Percentiles rank a stretch among this genome's conserved stretches.
Conservation (phyloP, 106 monocot species). For the Dendrobium chrysotoxum region DNA sequence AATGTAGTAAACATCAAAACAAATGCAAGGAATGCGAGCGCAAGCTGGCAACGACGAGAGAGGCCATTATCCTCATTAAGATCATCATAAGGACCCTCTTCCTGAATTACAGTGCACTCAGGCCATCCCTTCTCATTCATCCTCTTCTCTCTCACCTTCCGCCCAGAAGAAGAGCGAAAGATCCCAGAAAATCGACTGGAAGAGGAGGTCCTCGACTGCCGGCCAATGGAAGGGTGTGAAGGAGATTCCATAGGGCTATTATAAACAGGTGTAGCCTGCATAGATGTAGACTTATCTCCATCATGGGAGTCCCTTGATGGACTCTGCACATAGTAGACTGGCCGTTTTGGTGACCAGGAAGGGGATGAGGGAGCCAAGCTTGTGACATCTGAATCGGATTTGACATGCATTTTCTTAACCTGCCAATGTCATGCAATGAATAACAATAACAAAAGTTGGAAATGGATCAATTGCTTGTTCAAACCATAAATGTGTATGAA, state of each 20-base stretch:
- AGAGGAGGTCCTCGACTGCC: conserved; percentile 80
- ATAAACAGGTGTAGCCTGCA: conserved; percentile 75
- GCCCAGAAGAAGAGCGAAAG: conserved; percentile 52
- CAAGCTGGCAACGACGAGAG: conserved; percentile 28
- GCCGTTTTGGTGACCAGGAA: conserved; percentile 64
- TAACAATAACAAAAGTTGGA: not conserved
- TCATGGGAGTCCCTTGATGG: conserved; percentile 87
- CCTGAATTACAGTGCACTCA: conserved; percentile 73
- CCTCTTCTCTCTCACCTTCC: conserved; percentile 47
- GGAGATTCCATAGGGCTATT: conserved; percentile 78
- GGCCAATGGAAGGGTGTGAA: conserved; percentile 59
- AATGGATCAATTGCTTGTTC: not conserved
- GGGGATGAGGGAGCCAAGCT: conserved; percentile 87
- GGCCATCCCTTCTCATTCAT: conserved; percentile 76
- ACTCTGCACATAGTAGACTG: conserved; percentile 78
- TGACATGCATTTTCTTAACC: conserved; percentile 46
- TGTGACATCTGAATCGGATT: conserved; percentile 87
- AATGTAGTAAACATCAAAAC: conserved; percentile 46
- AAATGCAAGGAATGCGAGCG: conserved; percentile 38
- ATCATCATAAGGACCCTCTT: conserved; percentile 71
- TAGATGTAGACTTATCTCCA: conserved; percentile 77
- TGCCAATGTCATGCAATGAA: not conserved
- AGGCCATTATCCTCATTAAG: conserved; percentile 39
- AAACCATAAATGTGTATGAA: not conserved
- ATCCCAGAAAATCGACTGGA: conserved; percentile 85